A percentile compares a stretch with the other conserved stretches of the same genome.
Evolutionary conservation across 768 basidiomycete genomes (phyloP).

Genomic region (Lactarius quietus): DNA sequence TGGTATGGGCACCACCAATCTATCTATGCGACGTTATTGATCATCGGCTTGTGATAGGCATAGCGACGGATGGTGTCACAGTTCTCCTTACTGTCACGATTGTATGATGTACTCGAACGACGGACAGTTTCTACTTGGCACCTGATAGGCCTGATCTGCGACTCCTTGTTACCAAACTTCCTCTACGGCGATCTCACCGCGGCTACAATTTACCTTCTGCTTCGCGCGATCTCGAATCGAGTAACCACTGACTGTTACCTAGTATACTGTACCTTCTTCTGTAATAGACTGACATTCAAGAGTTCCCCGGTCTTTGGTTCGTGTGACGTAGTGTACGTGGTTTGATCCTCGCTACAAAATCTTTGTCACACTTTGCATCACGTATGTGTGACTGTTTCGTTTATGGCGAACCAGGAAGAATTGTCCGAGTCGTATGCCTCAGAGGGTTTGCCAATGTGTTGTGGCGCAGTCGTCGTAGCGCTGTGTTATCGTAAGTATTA

Average conservation of each 20-base stretch:
- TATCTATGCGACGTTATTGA: background rate
- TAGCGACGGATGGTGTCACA: slow-evolving; percentile 19
- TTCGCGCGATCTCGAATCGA: background rate
- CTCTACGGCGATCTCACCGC: background rate
- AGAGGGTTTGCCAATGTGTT: no score
- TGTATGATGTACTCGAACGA: background rate
- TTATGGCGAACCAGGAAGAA: no score
- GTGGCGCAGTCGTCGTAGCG: no score
- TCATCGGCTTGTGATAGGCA: slow-evolving; percentile 8
- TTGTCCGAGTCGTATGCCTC: no score
- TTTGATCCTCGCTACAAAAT: no score
- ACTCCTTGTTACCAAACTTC: background rate
- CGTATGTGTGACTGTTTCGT: no score
- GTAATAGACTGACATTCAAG: background rate
- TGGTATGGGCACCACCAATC: slow-evolving; percentile 32
- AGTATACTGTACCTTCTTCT: background rate
- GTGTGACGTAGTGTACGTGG: background rate
- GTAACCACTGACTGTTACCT: background rate
- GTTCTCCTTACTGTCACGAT: slow-evolving; percentile 23
- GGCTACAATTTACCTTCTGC: background rate
- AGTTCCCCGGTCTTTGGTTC: background rate
- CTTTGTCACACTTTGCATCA: no score
- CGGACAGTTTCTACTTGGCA: background rate
- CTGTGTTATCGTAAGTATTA: no score
- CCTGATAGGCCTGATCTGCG: background rate